A percentile compares a stretch with the other conserved stretches of the same genome.
Evolutionary conservation across 345 rosid species (phyloP).

Genomic region (Chamaenerion angustifolium): DNA sequence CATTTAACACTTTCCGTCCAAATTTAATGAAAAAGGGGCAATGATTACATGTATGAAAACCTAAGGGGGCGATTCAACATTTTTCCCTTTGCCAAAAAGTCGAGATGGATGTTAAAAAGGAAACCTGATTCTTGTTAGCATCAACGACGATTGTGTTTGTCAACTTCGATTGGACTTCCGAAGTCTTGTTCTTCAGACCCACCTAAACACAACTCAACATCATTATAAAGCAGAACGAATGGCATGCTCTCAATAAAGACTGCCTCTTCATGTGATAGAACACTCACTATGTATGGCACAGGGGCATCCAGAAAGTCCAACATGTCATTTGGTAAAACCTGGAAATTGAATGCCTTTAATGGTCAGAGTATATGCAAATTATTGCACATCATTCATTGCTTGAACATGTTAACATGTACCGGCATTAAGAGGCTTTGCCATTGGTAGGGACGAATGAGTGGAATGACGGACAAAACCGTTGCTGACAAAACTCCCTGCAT

Average conservation of each 20-base stretch:
- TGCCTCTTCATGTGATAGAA: background rate
- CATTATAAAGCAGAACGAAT: background rate
- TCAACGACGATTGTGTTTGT: conserved; percentile 35
- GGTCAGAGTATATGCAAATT: background rate
- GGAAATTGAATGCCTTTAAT: conserved; percentile 13
- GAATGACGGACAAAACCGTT: conserved; percentile 54
- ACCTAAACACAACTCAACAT: conserved; percentile 30
- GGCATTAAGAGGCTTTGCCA: conserved; percentile 99
- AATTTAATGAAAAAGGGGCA: too few species aligned
- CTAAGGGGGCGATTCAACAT: too few species aligned
- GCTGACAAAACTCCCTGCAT: conserved; percentile 81
- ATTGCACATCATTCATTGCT: background rate
- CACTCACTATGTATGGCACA: conserved; percentile 89
- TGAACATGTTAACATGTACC: conserved; percentile 20
- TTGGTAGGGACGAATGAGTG: conserved; percentile 76
- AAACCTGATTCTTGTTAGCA: conserved; percentile 59
- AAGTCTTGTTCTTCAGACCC: conserved; percentile 81
- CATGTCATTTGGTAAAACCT: conserved; percentile 96
- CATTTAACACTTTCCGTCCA: too few species aligned
- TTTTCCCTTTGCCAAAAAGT: conserved; percentile 1
- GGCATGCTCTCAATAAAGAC: background rate
- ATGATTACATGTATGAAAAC: too few species aligned
- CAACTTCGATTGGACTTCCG: conserved; percentile 46
- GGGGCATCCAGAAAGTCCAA: conserved; percentile 94
- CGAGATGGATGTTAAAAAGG: conserved; percentile 5